Evolutionary conservation across 2,329 filamentous ascomycete genomes (phyloP), one percentile per base, ranked within the genome.

Genomic region (Apiospora malaysiana): DNA sequence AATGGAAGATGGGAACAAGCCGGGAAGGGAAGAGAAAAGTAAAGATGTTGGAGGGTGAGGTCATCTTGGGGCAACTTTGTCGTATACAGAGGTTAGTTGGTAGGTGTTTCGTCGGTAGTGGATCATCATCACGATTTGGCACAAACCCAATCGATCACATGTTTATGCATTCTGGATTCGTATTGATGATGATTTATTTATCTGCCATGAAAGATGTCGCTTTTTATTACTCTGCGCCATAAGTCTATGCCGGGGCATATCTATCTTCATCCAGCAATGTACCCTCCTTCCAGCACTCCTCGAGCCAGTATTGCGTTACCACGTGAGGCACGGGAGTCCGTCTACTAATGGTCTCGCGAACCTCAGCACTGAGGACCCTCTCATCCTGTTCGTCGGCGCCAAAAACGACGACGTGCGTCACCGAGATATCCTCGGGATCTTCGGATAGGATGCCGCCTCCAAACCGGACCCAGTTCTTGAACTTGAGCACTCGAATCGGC

Each of bases 261-360:
- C 83, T 81, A 76, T 95, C 93, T 82, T 98, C 95, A 74, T 97
- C 94, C 66, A 98, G 79, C 72, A 93, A 77, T 0, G 94, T 97
- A 73, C 85, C 87, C 79, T 95, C 93, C 71, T 85, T 85, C 94
- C 95, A 97, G 76, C 93, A 93, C 69, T 92, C 90, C 68, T 91
- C 87, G 0, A 98, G 82, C 96, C 96, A 99, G 18, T 85, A 84
- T 12, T 86, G 79, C 0, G 83, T 87, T 2, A 98, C 92, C 8
- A 95, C 81, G 73, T 93, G 85, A 0, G 95, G 93, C 46, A 94
- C 81, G 69, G 78, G 82, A 8, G 78, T 80, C 69, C 86, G 79
- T 25, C 75, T 76, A 71, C 87, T 86, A 23, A 89, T 81, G 67
- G 78, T 76, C 6, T 82, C 77, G 43, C 87, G 83, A 16, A 90